These are phyloP conservation scores for Fusarium guadeloupense DNA, from an alignment of 2,329 filamentous ascomycete species.

Conservation along the genomic window DNA sequence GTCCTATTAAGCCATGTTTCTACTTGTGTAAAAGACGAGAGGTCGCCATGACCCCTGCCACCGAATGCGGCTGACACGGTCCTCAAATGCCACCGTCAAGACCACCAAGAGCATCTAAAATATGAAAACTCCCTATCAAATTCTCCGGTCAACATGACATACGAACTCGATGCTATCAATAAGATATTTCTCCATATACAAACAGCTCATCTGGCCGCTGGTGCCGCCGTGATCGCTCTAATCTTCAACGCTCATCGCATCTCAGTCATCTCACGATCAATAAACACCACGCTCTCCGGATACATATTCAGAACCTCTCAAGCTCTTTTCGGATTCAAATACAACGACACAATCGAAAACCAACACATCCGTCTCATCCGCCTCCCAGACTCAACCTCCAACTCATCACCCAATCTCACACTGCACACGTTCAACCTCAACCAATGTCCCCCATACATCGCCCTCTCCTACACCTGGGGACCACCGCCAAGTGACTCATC, in stretches of 20 bases:
- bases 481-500: background rate
- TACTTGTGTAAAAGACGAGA: no score
- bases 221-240: background rate
- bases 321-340: slow-evolving; percentile 2
- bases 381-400: slow-evolving; percentile 13
- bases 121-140: no score
- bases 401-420: slow-evolving; percentile 9
- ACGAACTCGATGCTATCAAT: background rate
- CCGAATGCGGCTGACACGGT: background rate
- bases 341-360: slow-evolving; percentile 15
- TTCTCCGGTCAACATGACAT: background rate
- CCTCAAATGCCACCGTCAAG: background rate
- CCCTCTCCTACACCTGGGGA: slow-evolving; percentile 43
- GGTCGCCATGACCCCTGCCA: slow-evolving; percentile 2
- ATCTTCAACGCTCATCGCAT: background rate
- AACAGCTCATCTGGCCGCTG: background rate
- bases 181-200: background rate
- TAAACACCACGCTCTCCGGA: background rate
- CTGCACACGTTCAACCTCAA: slow-evolving; percentile 28
- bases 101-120: background rate
- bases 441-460: slow-evolving; percentile 30
- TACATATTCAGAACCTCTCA: background rate
- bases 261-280: background rate
- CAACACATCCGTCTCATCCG: slow-evolving; percentile 29
- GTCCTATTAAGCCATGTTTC: no score